phyloP scores from a whole-genome alignment of 2,329 filamentous ascomycete genomes.

The Clonostachys solani region DNA sequence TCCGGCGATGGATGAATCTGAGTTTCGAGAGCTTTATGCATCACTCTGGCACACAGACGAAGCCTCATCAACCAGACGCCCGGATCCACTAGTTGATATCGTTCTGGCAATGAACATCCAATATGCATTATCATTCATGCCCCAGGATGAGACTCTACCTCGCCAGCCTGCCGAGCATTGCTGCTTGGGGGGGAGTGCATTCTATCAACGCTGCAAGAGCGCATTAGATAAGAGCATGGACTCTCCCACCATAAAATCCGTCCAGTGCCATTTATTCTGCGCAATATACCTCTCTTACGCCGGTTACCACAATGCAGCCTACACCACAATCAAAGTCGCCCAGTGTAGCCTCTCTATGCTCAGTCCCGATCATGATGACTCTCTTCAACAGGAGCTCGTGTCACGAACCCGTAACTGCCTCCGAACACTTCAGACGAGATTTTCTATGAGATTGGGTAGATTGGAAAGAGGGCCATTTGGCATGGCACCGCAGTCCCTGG shows the following conservation, averaged over 20 bases:
- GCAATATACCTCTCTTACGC: constrained; percentile 2
- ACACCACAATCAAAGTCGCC: not conserved
- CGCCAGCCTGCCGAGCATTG: not conserved
- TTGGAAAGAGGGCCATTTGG: not conserved
- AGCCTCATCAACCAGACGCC: not conserved
- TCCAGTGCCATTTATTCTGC: constrained; percentile 1
- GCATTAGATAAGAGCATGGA: not conserved
- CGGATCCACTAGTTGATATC: constrained; percentile 3
- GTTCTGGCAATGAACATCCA: constrained; percentile 3
- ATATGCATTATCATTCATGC: constrained; percentile 1
- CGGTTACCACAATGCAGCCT: constrained; percentile 3
- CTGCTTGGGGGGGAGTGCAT: constrained; percentile 1
- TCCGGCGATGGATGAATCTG: constrained; percentile 1
- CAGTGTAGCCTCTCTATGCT: not conserved
- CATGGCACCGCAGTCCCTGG: not conserved
- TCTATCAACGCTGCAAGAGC: constrained; percentile 2
- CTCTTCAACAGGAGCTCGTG: not conserved
- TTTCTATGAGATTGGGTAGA: constrained; percentile 1
- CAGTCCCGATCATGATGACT: not conserved
- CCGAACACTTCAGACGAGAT: not conserved
- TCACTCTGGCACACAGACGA: constrained; percentile 1
- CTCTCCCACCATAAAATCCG: not conserved
- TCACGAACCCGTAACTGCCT: not conserved
- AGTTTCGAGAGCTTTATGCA: constrained; percentile 1
- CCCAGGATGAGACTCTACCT: not conserved